phyloP scores from a whole-genome alignment of 192 early-diverging fungal species.

The Phycomyces blakesleeanus region DNA sequence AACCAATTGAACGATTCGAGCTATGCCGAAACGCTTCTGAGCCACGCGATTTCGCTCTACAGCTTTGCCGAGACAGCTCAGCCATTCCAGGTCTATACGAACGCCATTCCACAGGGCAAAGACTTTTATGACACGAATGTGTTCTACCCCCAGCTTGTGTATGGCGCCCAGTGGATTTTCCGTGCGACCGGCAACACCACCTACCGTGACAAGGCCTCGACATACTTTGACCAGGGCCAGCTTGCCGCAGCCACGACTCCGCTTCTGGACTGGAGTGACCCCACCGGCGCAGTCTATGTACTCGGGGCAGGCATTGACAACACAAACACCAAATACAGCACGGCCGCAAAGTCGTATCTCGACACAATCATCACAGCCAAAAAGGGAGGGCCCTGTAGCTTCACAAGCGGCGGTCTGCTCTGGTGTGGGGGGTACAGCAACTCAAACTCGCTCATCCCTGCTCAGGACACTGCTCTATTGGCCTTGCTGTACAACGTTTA shows the following conservation, averaged over 20 bases:
- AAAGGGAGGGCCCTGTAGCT: constrained; percentile 27
- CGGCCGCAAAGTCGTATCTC: constrained; percentile 31
- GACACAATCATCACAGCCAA: constrained; percentile 32
- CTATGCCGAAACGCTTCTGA: constrained; percentile 41
- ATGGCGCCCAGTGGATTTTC: constrained; percentile 57
- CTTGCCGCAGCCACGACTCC: constrained; percentile 8
- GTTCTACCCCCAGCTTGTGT: constrained; percentile 47
- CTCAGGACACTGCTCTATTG: constrained; percentile 36
- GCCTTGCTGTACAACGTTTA: constrained; percentile 28
- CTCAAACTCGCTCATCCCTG: constrained; percentile 33
- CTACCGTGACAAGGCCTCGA: constrained; percentile 44
- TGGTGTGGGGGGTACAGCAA: constrained; percentile 32
- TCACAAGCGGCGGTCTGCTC: constrained; percentile 47
- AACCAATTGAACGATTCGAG: constrained; percentile 44
- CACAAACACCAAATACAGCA: constrained; percentile 35
- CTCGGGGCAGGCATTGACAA: constrained; percentile 38
- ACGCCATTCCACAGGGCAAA: constrained; percentile 30
- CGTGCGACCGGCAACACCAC: constrained; percentile 39
- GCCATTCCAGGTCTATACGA: constrained; percentile 43
- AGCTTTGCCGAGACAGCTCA: constrained; percentile 44
- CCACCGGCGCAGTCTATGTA: constrained; percentile 43
- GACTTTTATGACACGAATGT: constrained; percentile 42
- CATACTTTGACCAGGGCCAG: constrained; percentile 43
- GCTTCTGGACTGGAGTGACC: constrained; percentile 53
- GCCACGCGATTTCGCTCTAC: constrained; percentile 43